These are phyloP conservation scores for Thalassiosira hispida DNA, from an alignment of 352 stramenopile genomes.

Conservation along the genomic window DNA sequence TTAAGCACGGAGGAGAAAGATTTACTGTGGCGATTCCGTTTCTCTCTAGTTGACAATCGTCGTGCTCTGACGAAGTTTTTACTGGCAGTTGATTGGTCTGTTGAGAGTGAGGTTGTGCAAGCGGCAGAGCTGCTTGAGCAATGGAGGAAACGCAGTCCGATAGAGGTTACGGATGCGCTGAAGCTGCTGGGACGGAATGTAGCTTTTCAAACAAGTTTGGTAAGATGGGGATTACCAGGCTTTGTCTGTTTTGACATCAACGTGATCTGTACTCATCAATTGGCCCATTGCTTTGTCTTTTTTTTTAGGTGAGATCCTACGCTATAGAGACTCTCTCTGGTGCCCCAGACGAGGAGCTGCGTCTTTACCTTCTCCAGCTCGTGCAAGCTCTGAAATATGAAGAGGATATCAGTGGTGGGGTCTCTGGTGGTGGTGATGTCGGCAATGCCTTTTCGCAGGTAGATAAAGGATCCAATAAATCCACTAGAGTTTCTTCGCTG, in stretches of 20 bases:
- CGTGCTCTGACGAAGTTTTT: conserved; percentile 98
- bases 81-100: conserved; percentile 97
- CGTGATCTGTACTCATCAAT: background rate
- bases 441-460: conserved; percentile 20
- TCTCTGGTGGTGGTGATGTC: conserved; percentile 24
- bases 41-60: conserved; percentile 92
- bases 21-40: conserved; percentile 95
- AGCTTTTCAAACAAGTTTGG: conserved; percentile 87
- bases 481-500: conserved; percentile 73
- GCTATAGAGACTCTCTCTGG: conserved; percentile 94
- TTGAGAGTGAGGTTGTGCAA: conserved; percentile 96
- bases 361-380: conserved; percentile 97
- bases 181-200: conserved; percentile 94
- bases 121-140: conserved; percentile 87
- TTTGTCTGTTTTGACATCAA: background rate
- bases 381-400: conserved; percentile 97
- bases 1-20: conserved; percentile 87
- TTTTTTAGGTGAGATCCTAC: conserved; percentile 90
- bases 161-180: conserved; percentile 97
- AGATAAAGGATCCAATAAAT: conserved; percentile 1
- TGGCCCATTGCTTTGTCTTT: too few species aligned
- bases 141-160: conserved; percentile 88
- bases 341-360: conserved; percentile 96
- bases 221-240: conserved; percentile 28
- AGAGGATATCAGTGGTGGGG: conserved; percentile 54